Base-by-base conservation (phyloP, 2,329 filamentous ascomycete genomes). In the Penicillium sp. region DNA sequence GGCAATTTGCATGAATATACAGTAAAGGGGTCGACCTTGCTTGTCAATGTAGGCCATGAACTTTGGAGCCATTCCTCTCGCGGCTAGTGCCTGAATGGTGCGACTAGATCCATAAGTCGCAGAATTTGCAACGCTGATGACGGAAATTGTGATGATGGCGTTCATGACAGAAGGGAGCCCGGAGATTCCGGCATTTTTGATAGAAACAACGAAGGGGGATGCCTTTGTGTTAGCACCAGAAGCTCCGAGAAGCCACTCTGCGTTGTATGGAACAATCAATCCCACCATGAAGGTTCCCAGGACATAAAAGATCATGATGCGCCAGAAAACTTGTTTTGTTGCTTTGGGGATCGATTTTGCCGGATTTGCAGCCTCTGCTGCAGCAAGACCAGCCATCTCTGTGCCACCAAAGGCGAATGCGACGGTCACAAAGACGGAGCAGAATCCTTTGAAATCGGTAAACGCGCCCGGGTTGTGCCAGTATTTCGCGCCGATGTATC, bases 161-260 rank as follows among this genome's bases (percentile, higher is more conserved):
- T 89, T 89, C 77, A 89, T 85, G 58, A 89, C 81, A 22, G 79
- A 81, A 22, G 85, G 84, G 13, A 89, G 78, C 2, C 81, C 81
- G 1, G 70, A 66, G 41, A 90, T 82, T 42, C 84, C 83, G 6
- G 85, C 84, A 53, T 84, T 77, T 56, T 82, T 73, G 55, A 85
- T 84, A 22, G 83, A 82, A 59, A 89, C 83, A 55, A 89, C 86
- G 64, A 89, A 88, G 1, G 87, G 88, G 0, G 83, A 85, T 6
- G 81, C 79, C 38, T 74, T 74, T 43, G 75, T 74, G 57, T 77
- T 73, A 21, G 72, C 56, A 14, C 65, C 68, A 16, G 62, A 66
- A n/a, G 72, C 72, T 42, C 72, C 71, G 27, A 81, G 65, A 5
- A 81, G 72, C 5, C 69, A 69, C 0, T 61, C 39, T 29, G 77